Conservation (phyloP, 306 rosid genomes). For the Notholithocarpus densiflorus region DNA sequence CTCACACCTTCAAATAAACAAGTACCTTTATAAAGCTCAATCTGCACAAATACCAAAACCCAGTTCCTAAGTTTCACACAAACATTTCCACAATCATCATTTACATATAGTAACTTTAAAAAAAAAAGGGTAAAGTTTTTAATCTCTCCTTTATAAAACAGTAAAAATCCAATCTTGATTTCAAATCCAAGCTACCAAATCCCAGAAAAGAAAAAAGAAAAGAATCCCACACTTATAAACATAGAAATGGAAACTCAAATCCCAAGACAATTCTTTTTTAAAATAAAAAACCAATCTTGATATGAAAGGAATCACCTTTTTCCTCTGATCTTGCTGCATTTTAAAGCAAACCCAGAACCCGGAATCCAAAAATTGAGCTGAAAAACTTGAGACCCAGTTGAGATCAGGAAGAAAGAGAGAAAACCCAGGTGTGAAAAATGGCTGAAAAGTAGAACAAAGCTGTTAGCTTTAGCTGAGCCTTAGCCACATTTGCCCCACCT, state of each 20-base stretch:
- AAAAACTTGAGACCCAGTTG: constrained; percentile 22
- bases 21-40: neutral
- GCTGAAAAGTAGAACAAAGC: neutral
- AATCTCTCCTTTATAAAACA: neutral
- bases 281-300: neutral
- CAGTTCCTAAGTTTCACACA: neutral
- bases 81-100: neutral
- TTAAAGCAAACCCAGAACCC: constrained; percentile 33
- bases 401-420: constrained; percentile 33
- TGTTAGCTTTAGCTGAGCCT: constrained; percentile 4
- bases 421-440: constrained; percentile 21
- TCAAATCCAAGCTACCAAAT: neutral
- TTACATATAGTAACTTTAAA: neutral
- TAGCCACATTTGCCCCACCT: constrained; percentile 97
- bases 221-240: neutral
- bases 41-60: neutral
- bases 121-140: neutral
- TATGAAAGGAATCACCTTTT: constrained; percentile 51
- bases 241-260: neutral
- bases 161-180: neutral
- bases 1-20: constrained; percentile 2
- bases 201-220: no score
- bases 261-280: neutral
- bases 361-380: constrained; percentile 24
- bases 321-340: constrained; percentile 81